phyloP scores from a whole-genome alignment of 768 basidiomycete species.

The Glaciozyma antarctica region DNA sequence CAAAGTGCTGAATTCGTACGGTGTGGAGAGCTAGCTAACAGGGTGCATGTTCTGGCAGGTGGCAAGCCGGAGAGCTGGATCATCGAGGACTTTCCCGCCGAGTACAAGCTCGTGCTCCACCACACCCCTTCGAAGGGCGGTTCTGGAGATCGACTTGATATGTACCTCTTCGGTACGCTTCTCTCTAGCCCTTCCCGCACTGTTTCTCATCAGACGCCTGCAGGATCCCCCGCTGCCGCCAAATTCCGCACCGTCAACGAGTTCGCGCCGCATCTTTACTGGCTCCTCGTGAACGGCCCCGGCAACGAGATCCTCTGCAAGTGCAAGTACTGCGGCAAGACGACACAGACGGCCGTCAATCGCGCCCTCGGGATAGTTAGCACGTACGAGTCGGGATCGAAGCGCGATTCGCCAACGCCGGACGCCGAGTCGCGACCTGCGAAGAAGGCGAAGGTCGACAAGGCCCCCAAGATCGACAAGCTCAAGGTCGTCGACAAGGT shows the following conservation, averaged over 20 bases:
- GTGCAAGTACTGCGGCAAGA: slow-evolving; percentile 33
- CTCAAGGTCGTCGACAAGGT: too few species aligned
- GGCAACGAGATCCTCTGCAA: slow-evolving; percentile 19
- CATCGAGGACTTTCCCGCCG: slow-evolving; percentile 55
- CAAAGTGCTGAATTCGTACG: slow-evolving; percentile 2
- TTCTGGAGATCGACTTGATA: slow-evolving; percentile 53
- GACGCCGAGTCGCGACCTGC: too few species aligned
- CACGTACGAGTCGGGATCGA: too few species aligned
- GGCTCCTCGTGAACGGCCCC: slow-evolving; percentile 50
- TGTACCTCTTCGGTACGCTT: slow-evolving; percentile 57
- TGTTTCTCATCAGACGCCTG: slow-evolving; percentile 41
- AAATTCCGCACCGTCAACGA: slow-evolving; percentile 72
- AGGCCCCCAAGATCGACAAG: too few species aligned
- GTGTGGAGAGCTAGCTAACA: slow-evolving; percentile 1
- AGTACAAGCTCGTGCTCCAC: slow-evolving; percentile 66
- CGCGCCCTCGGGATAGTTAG: too few species aligned
- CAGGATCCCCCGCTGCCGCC: slow-evolving; percentile 40
- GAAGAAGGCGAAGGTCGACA: too few species aligned
- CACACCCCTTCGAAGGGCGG: slow-evolving; percentile 52
- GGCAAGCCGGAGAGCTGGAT: slow-evolving; percentile 45
- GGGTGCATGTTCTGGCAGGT: not conserved
- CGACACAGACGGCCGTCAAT: slow-evolving; percentile 30
- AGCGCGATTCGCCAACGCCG: too few species aligned
- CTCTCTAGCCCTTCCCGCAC: not conserved
- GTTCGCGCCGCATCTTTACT: slow-evolving; percentile 72